phyloP scores from a whole-genome alignment of 129 eudicot genomes.

The Chrysanthemum makinoi region DNA sequence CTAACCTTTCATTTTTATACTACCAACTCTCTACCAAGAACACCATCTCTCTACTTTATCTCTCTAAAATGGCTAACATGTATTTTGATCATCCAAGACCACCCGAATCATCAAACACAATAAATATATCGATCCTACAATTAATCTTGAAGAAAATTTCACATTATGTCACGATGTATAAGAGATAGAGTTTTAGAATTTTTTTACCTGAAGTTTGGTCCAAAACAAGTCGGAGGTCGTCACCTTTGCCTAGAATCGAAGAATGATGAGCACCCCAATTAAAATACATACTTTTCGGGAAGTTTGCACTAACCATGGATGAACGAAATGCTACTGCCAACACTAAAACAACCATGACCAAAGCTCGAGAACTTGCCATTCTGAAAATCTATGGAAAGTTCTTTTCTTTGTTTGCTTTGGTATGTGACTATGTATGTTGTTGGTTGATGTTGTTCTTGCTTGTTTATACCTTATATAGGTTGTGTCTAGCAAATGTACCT shows the following conservation, averaged over 20 bases:
- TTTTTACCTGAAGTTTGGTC: conserved; percentile 54
- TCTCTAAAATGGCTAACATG: no score
- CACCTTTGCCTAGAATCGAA: conserved; percentile 36
- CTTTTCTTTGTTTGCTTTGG: no score
- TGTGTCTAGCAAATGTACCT: conserved; percentile 18
- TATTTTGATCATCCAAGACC: no score
- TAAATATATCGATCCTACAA: no score
- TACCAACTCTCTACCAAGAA: no score
- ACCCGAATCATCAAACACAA: no score
- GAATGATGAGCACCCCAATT: conserved; percentile 57
- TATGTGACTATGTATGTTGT: background rate
- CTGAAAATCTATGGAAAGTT: background rate
- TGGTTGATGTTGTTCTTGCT: conserved; percentile 17
- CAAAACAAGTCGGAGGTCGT: conserved; percentile 49
- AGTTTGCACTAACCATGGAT: conserved; percentile 26
- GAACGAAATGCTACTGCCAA: conserved; percentile 29
- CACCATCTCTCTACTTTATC: no score
- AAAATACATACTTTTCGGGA: conserved; percentile 39
- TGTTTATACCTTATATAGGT: conserved; percentile 23
- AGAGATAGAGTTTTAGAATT: background rate
- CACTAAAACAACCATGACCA: conserved; percentile 9
- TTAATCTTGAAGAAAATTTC: background rate
- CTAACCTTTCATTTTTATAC: no score
- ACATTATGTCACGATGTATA: background rate
- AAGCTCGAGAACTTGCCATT: conserved; percentile 31